phyloP scores from a whole-genome alignment of 495 filamentous ascomycete genomes.

The Platismatia glauca region DNA sequence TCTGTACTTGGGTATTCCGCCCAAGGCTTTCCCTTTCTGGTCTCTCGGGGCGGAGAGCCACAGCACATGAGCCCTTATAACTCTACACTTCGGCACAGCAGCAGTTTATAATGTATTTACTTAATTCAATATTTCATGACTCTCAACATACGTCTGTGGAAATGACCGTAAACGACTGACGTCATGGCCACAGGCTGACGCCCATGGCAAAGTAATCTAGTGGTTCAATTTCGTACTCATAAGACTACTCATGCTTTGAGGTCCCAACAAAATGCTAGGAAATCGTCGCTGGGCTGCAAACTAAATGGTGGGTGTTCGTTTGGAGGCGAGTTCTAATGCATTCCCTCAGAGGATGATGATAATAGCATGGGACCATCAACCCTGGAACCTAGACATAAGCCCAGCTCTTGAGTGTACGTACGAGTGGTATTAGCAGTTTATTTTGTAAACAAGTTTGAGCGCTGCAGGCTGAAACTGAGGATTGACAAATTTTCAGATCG shows the following conservation, averaged over 20 bases:
- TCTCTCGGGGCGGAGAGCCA: background rate
- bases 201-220: background rate
- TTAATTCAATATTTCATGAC: constrained; percentile 14
- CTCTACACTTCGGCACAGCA: constrained; percentile 3
- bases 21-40: background rate
- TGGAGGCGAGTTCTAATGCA: too few species aligned
- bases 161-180: background rate
- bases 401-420: too few species aligned
- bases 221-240: background rate
- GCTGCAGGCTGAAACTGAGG: background rate
- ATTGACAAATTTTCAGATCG: too few species aligned
- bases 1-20: background rate
- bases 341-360: background rate
- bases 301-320: background rate
- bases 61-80: background rate
- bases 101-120: constrained; percentile 17
- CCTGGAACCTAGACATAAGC: background rate
- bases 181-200: background rate
- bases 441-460: background rate
- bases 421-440: too few species aligned
- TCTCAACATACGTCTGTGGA: background rate
- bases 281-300: background rate
- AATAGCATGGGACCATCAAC: background rate
- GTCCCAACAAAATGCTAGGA: too few species aligned
- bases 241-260: background rate